A percentile compares a stretch with the other conserved stretches of the same genome.
phyloP scores from a whole-genome alignment of 306 rosid species.

The Senna tora region DNA sequence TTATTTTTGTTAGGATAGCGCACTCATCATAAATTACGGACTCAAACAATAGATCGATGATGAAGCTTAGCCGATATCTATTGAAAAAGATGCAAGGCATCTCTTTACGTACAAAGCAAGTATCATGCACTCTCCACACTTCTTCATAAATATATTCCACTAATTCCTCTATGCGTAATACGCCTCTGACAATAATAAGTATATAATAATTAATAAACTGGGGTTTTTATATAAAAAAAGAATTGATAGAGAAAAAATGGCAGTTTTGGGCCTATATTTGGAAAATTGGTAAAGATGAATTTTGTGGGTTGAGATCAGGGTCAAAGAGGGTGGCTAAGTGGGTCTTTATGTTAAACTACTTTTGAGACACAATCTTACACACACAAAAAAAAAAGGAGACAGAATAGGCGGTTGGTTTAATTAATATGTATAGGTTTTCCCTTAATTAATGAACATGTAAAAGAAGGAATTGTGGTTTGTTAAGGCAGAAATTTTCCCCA shows the following conservation, averaged over 20 bases:
- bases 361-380: not conserved
- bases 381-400: too few species aligned
- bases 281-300: not conserved
- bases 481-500: not conserved
- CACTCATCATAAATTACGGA: conserved; percentile 50
- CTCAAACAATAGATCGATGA: too few species aligned
- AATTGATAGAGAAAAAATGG: not conserved
- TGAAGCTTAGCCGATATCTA: too few species aligned
- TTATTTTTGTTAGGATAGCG: conserved; percentile 18
- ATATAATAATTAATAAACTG: too few species aligned
- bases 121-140: not conserved
- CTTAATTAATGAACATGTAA: not conserved
- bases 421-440: not conserved
- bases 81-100: too few species aligned
- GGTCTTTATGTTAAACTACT: conserved; percentile 12
- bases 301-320: not conserved
- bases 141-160: not conserved
- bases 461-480: not conserved
- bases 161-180: not conserved
- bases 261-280: not conserved
- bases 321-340: conserved; percentile 27
- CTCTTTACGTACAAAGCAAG: conserved; percentile 40
- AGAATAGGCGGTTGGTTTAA: not conserved
- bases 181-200: too few species aligned
- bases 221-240: too few species aligned